Evolutionary conservation across 768 basidiomycete species (phyloP).

Genomic region (Termitomyces heimii): DNA sequence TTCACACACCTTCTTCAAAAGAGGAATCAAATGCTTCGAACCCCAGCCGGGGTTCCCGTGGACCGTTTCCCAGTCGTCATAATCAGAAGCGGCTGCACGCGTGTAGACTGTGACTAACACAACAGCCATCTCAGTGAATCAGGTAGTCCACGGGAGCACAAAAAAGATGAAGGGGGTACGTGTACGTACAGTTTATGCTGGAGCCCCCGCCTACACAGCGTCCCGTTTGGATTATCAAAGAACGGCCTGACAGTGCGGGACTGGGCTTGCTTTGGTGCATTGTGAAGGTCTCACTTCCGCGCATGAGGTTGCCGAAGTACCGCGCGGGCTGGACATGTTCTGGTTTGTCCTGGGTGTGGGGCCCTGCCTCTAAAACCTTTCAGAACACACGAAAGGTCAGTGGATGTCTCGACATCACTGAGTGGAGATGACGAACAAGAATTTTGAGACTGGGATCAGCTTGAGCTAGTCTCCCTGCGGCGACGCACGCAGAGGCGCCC

Average conservation of each 20-base stretch:
- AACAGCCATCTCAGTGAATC: background rate
- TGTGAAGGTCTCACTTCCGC: conserved; percentile 35
- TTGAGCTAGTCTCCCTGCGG: conserved; percentile 47
- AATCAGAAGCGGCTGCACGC: conserved; percentile 56
- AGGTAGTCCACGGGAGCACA: background rate
- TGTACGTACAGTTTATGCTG: conserved; percentile 46
- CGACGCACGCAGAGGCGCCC: conserved; percentile 49
- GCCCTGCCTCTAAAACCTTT: conserved; percentile 55
- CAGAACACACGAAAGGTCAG: background rate
- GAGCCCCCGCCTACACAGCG: conserved; percentile 60
- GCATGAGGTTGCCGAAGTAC: conserved; percentile 34
- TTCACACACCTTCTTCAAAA: conserved; percentile 44
- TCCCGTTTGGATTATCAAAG: conserved; percentile 35
- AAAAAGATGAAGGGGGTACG: no score
- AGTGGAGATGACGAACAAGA: conserved; percentile 27
- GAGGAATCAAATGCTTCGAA: conserved; percentile 47
- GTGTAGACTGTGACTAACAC: conserved; percentile 46
- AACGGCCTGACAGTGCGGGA: conserved; percentile 35
- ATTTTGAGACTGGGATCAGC: conserved; percentile 50
- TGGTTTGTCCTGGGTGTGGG: conserved; percentile 38
- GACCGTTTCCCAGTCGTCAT: conserved; percentile 52
- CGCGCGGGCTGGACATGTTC: conserved; percentile 49
- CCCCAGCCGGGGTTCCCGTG: conserved; percentile 58
- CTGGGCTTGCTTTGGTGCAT: conserved; percentile 39
- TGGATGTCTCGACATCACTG: background rate